Evolutionary conservation across 2,329 filamentous ascomycete species (phyloP), one percentile per base, ranked within the genome.

Genomic region (Fusarium sp.): DNA sequence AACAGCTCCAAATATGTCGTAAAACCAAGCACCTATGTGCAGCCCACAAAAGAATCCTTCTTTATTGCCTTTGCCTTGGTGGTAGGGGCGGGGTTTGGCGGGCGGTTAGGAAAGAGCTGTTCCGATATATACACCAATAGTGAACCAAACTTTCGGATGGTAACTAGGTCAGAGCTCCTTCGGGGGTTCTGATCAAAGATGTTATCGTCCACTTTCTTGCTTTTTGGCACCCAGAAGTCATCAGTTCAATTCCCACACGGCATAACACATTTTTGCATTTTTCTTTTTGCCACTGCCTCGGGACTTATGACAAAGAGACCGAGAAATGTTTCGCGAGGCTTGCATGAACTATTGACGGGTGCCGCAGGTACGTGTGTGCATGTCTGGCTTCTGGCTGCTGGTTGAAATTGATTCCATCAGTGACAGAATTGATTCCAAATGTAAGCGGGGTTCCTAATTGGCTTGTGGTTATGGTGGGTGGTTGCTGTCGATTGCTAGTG

Each of bases 341-440:
- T 33, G 23, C 22, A 54, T 35, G 13, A 25, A 25, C 32, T 11
- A 44, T 13, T 48, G 56, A 56, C 25, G 25, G 45, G 32, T 23
- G 32, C 20, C 46, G 46, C 30, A 64, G 59, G 61, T 64, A 64
- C 54, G 11, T 27, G 11, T 32, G 23, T 39, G 32, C 33, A 32
- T 27, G 44, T 39, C 44, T 37, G 39, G 39, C 32, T 33, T 14
- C 23, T 23, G 23, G 23, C 3, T 8, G 23, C 2, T 23, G 23
- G 23, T 2, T 23, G 23, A 22, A 35, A 55, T 54, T 62, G 56
- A 62, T 62, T 62, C 59, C 59, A 62, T 44, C 37, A 20, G 25
- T n/a, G 56, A 43, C 35, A 62, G 46, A 62, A 56, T 61, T 62
- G 59, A 62, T 62, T 62, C 59, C 59, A 62, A 62, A 62, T 62